Conservation (phyloP, 257 asterid genomes). For the Lycium ferocissimum region DNA sequence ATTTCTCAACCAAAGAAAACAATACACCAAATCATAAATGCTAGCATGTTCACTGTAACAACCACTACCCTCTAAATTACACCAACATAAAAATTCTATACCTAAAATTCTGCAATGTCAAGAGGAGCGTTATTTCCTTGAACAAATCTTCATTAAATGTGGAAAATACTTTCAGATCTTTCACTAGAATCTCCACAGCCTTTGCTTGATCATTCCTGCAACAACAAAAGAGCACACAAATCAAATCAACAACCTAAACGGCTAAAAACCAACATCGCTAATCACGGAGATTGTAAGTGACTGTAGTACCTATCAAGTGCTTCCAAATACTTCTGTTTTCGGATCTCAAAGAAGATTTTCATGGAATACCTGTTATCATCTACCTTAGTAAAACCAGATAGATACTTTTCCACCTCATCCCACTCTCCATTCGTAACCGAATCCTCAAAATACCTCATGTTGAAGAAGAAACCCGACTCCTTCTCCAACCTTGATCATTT, state of each 20-base stretch:
- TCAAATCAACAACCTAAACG: not conserved
- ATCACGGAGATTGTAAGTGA: not conserved
- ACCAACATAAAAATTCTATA: conserved; percentile 23
- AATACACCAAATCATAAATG: not conserved
- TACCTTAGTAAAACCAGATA: conserved; percentile 62
- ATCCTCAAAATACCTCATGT: conserved; percentile 64
- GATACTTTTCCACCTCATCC: conserved; percentile 64
- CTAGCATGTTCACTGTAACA: not conserved
- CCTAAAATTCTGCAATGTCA: conserved; percentile 62
- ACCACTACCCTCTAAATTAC: not conserved
- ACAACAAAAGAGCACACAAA: conserved; percentile 29
- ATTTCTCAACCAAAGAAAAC: not conserved
- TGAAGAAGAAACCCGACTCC: conserved; percentile 69
- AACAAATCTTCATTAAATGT: conserved; percentile 51
- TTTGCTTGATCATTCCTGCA: conserved; percentile 55
- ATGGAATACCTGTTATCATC: conserved; percentile 64
- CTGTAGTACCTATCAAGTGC: conserved; percentile 59
- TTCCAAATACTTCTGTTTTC: conserved; percentile 69
- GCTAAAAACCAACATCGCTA: conserved; percentile 6
- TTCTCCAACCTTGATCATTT: conserved; percentile 60
- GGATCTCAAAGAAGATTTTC: conserved; percentile 66
- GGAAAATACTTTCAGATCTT: conserved; percentile 58
- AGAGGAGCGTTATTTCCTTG: conserved; percentile 55
- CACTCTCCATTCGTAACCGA: conserved; percentile 61
- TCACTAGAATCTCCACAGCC: conserved; percentile 65